A percentile compares a stretch with the other conserved stretches of the same genome.
Conservation (phyloP, 2,329 filamentous ascomycete genomes). For the Microdochium trichocladiopsis region DNA sequence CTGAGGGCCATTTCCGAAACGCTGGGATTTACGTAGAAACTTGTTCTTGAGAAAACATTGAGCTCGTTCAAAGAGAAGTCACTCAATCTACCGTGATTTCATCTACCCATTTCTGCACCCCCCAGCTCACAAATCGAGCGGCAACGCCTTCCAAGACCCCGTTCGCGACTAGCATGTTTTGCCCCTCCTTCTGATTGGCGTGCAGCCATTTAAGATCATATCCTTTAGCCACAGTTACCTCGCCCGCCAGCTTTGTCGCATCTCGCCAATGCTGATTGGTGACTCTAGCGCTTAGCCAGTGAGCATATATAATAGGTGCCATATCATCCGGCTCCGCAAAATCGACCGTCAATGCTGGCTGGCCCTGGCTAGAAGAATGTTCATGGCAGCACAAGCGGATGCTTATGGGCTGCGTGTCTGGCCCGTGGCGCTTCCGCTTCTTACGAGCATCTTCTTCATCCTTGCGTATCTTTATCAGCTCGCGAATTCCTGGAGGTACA, state of each 20-base stretch:
- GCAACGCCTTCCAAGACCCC: constrained; percentile 2
- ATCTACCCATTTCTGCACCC: constrained; percentile 1
- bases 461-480: constrained; percentile 1
- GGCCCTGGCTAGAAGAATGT: constrained; percentile 1
- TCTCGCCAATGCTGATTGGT: constrained; percentile 1
- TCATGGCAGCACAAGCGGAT: constrained; percentile 1
- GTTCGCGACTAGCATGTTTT: background rate
- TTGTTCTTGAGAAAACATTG: background rate
- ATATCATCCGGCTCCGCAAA: constrained; percentile 1
- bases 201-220: constrained; percentile 2
- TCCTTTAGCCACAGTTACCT: constrained; percentile 1
- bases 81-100: background rate
- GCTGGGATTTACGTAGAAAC: constrained; percentile 2
- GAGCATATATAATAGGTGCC: background rate
- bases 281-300: constrained; percentile 1
- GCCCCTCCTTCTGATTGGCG: background rate
- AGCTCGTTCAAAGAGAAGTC: background rate
- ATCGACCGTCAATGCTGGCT: constrained; percentile 1
- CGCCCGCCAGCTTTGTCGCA: background rate
- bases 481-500: constrained; percentile 3
- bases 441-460: constrained; percentile 3
- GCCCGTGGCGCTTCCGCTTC: constrained; percentile 2
- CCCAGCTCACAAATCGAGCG: background rate
- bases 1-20: constrained; percentile 5
- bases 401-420: background rate